Evolutionary conservation across 2,329 filamentous ascomycete species (phyloP), one percentile per base, ranked within the genome.

Genomic region (Talaromyces rugulosus): DNA sequence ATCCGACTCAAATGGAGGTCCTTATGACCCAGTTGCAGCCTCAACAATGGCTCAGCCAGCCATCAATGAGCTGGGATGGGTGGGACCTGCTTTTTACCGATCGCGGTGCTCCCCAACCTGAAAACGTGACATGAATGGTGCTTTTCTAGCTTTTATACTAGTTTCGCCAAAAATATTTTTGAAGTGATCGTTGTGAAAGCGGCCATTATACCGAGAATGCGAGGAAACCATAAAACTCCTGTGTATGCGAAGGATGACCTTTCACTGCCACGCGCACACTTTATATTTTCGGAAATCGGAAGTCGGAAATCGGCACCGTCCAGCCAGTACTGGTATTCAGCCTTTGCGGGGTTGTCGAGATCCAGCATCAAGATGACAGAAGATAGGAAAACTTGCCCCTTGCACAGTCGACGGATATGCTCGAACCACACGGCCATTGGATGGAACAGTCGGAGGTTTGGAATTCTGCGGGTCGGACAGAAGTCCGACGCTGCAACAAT

Each of bases 1-100:
- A 47, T 8, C 16, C 44, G 7, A 47, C 44, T 27, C 44, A 47
- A 27, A 47, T 47, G 44, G 44, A 47, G 3, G 44, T 47, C 6
- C 44, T 52, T 63, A 69, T 36, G 65, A 66, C 70, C 2, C 70
- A 71, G 30, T 63, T 75, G 33, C 70, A 74, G 40, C 69, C 72
- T 8, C 71, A 75, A 54, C 71, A 72, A 50, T 75, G 73, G 73
- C 61, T 75, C n/a, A 66, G 64, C 16, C 68, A 73, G 12, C 65
- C 68, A 6, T 70, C 70, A 12, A 63, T 73, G 16, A 67, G 69
- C 12, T 74, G 72, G 71, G 69, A 72, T 27, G 54, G 42, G n/a
- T 61, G 59, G 42, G 31, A 56, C 40, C 50, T 61, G 11, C 59
- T 57, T 14, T 53, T 53, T 23, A 53, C 50, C 30, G 50, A 53